Evolutionary conservation across 1,284 basidiomycete genomes (phyloP), one percentile per base, ranked within the genome.

Genomic region (Marasmius tenuissimus): DNA sequence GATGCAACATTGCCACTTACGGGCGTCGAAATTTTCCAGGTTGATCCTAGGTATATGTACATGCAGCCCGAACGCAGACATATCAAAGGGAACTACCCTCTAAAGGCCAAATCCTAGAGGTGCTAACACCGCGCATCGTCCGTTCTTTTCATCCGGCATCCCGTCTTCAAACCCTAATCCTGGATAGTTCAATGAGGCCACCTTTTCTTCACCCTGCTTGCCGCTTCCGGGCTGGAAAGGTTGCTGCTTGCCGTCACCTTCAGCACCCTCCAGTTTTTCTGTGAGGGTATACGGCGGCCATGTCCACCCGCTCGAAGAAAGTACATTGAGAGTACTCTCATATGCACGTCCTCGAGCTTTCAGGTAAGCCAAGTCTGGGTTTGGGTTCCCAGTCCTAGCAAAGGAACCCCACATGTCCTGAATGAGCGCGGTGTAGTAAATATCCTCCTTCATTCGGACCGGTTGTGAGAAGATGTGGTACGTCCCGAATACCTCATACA

Each of bases 341-440:
- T 60, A 63, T 22, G 62, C 59, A 34, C 55, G 62, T 7, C 71
- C 73, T 42, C 78, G 70, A 1, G 74, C 76, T 3, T 63, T 59
- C 18, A 80, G 71, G 66, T 75, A 78, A 0, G 63, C 69, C 10
- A 64, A 67, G 49, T 74, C 70, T 1, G 76, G 78, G 65, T 81
- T 80, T 4, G 79, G 79, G 59, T 80, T 65, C 65, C 74, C 75
- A 12, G 74, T 75, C 57, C 77, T 72, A n/a, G 73, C 76, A 62
- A 80, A 81, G 5, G 73, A 65, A 0, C 75, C 69, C 78, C 77
- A 81, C 20, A 69, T 61, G 61, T 80, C 79, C 33, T 75, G 62
- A 1, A 60, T 38, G n/a, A 63, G 62, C n/a, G 50, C 45, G n/a
- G 62, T 63, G 56, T 58, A 63, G 5, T 22, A 38, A 11, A 63